Percentiles rank a stretch among this genome's conserved stretches.
Conservation (phyloP, 371 early-diverging fungal genomes). For the Funneliformis caledonium region DNA sequence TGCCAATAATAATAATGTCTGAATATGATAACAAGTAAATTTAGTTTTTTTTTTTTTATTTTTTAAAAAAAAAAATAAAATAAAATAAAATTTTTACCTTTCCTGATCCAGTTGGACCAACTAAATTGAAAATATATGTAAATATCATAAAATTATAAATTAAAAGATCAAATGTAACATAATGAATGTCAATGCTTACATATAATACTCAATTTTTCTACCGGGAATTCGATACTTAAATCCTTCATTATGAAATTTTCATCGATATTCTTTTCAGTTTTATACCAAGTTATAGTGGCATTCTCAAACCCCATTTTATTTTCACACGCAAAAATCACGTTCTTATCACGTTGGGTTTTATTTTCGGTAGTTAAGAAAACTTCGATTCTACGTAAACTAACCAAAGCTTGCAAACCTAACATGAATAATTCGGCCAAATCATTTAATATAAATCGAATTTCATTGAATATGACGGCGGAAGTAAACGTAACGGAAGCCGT, state of each 20-base stretch:
- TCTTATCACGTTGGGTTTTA: not conserved
- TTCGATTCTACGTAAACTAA: constrained; percentile 57
- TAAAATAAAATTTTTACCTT: constrained; percentile 39
- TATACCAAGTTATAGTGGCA: constrained; percentile 55
- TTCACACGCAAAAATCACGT: constrained; percentile 15
- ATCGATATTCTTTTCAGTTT: constrained; percentile 43
- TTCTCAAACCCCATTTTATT: constrained; percentile 52
- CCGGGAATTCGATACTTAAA: constrained; percentile 53
- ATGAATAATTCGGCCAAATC: constrained; percentile 61
- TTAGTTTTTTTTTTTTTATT: not conserved
- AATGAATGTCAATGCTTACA: not conserved
- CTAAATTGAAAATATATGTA: not conserved
- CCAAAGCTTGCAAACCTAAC: constrained; percentile 54
- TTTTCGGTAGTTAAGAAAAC: constrained; percentile 57
- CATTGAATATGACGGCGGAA: constrained; percentile 59
- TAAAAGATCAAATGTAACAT: no score
- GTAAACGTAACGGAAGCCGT: constrained; percentile 68
- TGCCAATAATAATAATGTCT: constrained; percentile 65
- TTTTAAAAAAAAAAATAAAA: not conserved
- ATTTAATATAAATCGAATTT: constrained; percentile 59
- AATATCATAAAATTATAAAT: not conserved
- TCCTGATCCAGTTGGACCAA: constrained; percentile 55
- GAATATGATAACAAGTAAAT: constrained; percentile 29
- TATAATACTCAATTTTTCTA: constrained; percentile 47
- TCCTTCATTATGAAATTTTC: constrained; percentile 55